phyloP scores from a whole-genome alignment of 176 grass and related monocot species.

The Aegilops sharonensis region DNA sequence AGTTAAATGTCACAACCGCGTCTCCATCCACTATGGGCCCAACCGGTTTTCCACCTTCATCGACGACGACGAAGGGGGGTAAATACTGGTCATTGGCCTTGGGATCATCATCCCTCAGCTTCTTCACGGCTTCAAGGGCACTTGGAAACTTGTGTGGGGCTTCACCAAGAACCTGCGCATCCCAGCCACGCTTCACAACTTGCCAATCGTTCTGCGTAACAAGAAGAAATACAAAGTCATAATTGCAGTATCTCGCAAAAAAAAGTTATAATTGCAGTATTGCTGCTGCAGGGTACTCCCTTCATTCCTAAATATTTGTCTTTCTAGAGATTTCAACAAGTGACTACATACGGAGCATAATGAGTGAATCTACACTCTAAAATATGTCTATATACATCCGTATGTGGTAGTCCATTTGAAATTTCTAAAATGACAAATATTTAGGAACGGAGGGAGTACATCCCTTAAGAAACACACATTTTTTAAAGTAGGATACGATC shows the following conservation, averaged over 20 bases:
- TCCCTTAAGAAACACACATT: neutral
- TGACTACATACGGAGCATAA: no score
- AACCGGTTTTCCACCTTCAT: constrained; percentile 57
- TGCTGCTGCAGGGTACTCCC: neutral
- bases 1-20: constrained; percentile 88
- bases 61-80: constrained; percentile 79
- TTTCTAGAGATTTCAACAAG: no score
- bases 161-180: constrained; percentile 91
- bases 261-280: neutral
- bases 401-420: no score
- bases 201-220: constrained; percentile 82
- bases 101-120: constrained; percentile 52
- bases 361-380: no score
- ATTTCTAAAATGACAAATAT: no score
- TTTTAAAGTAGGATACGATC: neutral
- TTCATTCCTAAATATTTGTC: no score
- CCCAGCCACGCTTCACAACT: constrained; percentile 93
- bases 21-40: constrained; percentile 76
- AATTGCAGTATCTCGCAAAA: neutral
- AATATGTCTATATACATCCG: no score
- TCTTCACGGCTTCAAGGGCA: constrained; percentile 74
- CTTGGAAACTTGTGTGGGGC: constrained; percentile 67
- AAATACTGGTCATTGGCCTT: constrained; percentile 82
- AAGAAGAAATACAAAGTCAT: neutral
- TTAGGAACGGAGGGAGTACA: no score